These are phyloP conservation scores for Aspergillus ochraceoroseus DNA, from an alignment of 2,329 filamentous ascomycete genomes.

Conservation along the genomic window DNA sequence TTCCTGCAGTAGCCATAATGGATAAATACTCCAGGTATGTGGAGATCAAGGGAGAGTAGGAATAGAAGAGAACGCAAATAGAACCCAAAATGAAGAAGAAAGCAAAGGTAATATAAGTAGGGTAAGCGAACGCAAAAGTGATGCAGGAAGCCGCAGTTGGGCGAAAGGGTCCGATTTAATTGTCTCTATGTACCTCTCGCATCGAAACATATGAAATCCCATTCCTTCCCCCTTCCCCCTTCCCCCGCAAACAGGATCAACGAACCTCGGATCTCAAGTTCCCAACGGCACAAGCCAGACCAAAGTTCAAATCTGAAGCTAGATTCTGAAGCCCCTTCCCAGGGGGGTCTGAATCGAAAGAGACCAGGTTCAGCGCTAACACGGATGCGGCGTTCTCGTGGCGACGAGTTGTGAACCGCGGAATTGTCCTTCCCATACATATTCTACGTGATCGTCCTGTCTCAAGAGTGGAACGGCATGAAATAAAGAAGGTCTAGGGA, in stretches of 20 bases:
- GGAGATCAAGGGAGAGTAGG: neutral
- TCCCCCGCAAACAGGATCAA: constrained; percentile 15
- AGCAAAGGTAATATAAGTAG: neutral
- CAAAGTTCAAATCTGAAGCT: neutral
- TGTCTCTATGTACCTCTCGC: constrained; percentile 9
- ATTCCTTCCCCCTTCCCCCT: too few relatives aligned
- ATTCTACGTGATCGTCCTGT: neutral
- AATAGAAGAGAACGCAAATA: neutral
- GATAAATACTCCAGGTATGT: neutral
- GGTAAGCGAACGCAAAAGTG: neutral
- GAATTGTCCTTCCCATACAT: neutral
- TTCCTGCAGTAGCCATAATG: constrained; percentile 13
- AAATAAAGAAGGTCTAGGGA: neutral
- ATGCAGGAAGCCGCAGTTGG: too few relatives aligned
- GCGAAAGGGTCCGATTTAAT: too few relatives aligned
- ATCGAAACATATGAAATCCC: constrained; percentile 18
- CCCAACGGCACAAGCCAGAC: constrained; percentile 1
- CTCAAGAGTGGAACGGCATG: neutral
- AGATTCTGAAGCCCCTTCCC: neutral
- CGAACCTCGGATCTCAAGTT: constrained; percentile 21
- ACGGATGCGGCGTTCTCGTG: neutral
- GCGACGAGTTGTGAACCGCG: neutral
- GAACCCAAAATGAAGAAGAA: neutral
- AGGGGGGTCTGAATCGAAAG: constrained; percentile 4
- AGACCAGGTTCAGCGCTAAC: neutral